These are phyloP conservation scores for Cladosporium phlei DNA, from an alignment of 2,329 filamentous ascomycete species.

Conservation along the genomic window DNA sequence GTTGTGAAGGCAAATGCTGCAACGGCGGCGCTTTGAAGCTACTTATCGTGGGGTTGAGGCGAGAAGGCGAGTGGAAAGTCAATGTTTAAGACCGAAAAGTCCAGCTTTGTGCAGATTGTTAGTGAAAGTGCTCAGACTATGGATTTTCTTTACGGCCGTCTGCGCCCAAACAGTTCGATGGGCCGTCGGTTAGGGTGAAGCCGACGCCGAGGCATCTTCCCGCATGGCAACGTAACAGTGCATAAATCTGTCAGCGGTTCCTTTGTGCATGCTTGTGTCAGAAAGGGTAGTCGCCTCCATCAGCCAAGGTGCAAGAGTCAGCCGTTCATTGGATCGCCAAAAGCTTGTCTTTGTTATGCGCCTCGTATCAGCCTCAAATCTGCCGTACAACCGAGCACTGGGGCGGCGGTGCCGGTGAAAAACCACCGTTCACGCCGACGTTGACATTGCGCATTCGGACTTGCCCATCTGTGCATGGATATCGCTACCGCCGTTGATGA, in stretches of 20 bases:
- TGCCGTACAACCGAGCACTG: slow-evolving; percentile 7
- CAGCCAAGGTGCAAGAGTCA: too few species aligned
- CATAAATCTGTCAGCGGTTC: not conserved
- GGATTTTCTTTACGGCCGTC: slow-evolving; percentile 10
- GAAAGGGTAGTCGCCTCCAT: not conserved
- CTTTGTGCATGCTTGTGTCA: slow-evolving; percentile 5
- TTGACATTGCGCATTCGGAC: not conserved
- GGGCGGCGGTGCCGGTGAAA: not conserved
- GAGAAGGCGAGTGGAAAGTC: not conserved
- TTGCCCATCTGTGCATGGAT: not conserved
- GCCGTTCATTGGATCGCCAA: not conserved
- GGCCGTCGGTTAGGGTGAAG: not conserved
- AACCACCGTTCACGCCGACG: not conserved
- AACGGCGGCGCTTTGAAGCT: slow-evolving; percentile 2
- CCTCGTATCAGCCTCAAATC: not conserved
- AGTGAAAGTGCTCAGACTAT: not conserved
- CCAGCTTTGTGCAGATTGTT: slow-evolving; percentile 7
- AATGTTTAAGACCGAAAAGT: slow-evolving; percentile 8
- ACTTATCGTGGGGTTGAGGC: slow-evolving; percentile 7
- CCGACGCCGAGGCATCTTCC: slow-evolving; percentile 9
- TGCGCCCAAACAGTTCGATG: not conserved
- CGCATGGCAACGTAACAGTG: slow-evolving; percentile 1
- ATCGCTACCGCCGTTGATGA: not conserved
- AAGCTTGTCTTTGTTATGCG: slow-evolving; percentile 3
- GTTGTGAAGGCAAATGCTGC: not conserved